A percentile compares a stretch with the other conserved stretches of the same genome.
Conservation (phyloP, 2,329 filamentous ascomycete species). For the Arthrobotrys musiformis region DNA sequence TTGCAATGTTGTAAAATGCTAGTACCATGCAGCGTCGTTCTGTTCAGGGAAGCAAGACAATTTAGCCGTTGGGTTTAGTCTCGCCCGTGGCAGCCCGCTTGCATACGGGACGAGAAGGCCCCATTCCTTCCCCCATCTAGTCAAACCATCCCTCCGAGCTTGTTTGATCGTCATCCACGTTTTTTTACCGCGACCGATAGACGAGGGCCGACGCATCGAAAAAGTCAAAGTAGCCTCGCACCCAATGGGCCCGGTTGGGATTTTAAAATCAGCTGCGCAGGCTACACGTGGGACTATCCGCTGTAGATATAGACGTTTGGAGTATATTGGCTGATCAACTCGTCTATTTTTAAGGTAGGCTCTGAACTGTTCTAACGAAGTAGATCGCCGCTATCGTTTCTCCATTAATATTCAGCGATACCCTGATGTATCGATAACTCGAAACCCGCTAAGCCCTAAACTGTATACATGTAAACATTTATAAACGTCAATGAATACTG, state of each 20-base stretch:
- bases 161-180: slow-evolving; percentile 34
- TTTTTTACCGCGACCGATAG: slow-evolving; percentile 22
- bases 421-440: background rate
- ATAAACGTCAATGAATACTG: background rate
- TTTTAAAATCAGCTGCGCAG: slow-evolving; percentile 48
- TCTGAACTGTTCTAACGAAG: background rate
- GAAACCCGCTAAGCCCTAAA: background rate
- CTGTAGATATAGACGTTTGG: slow-evolving; percentile 49
- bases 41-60: background rate
- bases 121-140: background rate
- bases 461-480: background rate
- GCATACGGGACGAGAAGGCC: background rate
- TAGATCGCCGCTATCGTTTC: background rate
- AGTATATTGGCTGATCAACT: slow-evolving; percentile 33
- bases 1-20: slow-evolving; percentile 2
- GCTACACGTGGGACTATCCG: slow-evolving; percentile 38
- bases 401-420: background rate
- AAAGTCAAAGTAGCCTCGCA: slow-evolving; percentile 28
- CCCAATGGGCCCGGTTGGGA: slow-evolving; percentile 44
- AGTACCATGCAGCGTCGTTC: background rate
- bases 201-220: background rate
- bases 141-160: slow-evolving; percentile 6
- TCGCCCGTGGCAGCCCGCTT: background rate
- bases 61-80: slow-evolving; percentile 34
- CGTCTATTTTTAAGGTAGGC: slow-evolving; percentile 15